Base-by-base conservation (phyloP, 2,329 filamentous ascomycete genomes). In the Acarospora socialis region DNA sequence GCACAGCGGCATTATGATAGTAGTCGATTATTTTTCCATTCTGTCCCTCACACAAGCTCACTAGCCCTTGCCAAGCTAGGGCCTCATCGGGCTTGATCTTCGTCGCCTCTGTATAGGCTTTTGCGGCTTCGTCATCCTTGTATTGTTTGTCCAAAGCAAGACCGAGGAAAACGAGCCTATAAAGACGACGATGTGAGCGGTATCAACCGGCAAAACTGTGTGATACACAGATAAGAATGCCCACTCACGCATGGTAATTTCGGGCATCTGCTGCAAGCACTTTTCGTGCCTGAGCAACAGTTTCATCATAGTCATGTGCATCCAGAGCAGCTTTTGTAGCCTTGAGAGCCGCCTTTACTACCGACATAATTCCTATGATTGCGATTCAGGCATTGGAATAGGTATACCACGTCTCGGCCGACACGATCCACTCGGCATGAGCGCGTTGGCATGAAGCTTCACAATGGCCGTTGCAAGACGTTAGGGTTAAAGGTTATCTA, bases 61-160 rank as follows among this genome's bases (percentile, higher is more conserved):
- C 70, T 27, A 98, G 63, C 1, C 90, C 90, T 51, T 93, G 81
- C 83, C 82, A 95, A 43, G 81, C 81, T 46, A 87, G 80, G n/a
- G 73, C 62, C 44, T 94, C 84, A 12, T 71, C 63, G 1, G 76
- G 71, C 42, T 82, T 86, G 39, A 82, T 61, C 13, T 65, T 63
- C 4, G 79, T 71, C 2, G 87, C 90, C 19, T 69, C 64, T 23
- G 68, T 63, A 54, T 95, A 95, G 1, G 76, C 72, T 20, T 66
- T 69, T 45, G 90, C 84, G 0, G 90, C 76, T 23, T 82, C 77
- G 5, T 79, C 73, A 5, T 68, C 57, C 38, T 74, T 69, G 38
- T 73, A 71, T 39, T 78, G 69, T 52, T 84, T 90, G 53, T 92
- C 83, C 27, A 78, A 63, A 2, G 81, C 80, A 52, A 92, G 82